Evolutionary conservation across 164 flowering plant genomes (phyloP).

Genomic region (Saururus chinensis): DNA sequence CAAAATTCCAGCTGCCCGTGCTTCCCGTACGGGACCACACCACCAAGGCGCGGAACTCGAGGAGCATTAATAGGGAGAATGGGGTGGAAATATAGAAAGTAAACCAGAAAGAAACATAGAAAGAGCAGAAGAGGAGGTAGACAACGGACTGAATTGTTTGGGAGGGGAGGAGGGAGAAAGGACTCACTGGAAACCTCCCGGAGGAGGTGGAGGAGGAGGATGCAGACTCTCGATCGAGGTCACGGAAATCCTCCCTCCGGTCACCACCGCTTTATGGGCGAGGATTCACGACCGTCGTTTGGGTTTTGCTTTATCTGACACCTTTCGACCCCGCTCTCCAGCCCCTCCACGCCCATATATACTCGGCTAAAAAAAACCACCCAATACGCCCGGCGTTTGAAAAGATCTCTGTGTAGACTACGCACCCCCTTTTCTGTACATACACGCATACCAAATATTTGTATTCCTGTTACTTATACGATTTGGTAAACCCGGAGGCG

Average conservation of each 20-base stretch:
- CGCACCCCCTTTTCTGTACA: not conserved
- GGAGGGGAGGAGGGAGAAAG: not conserved
- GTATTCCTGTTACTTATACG: no score
- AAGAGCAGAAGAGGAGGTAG: not conserved
- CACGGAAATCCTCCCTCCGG: not conserved
- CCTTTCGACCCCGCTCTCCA: not conserved
- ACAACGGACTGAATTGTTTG: not conserved
- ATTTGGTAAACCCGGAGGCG: no score
- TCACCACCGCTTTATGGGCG: no score
- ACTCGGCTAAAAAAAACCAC: no score
- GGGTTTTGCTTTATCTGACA: no score
- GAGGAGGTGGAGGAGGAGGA: not conserved
- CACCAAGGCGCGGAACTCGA: no score
- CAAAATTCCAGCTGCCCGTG: not conserved
- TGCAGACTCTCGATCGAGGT: not conserved
- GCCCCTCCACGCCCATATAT: not conserved
- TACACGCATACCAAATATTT: not conserved
- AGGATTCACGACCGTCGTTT: conserved; percentile 1
- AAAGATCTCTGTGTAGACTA: not conserved
- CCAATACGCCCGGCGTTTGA: not conserved
- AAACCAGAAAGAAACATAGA: no score
- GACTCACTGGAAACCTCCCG: conserved; percentile 4
- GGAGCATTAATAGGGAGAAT: not conserved
- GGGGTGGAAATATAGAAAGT: no score
- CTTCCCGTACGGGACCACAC: conserved; percentile 3